phyloP scores from a whole-genome alignment of 305 asterid genomes.

The Ruellia speciosa region DNA sequence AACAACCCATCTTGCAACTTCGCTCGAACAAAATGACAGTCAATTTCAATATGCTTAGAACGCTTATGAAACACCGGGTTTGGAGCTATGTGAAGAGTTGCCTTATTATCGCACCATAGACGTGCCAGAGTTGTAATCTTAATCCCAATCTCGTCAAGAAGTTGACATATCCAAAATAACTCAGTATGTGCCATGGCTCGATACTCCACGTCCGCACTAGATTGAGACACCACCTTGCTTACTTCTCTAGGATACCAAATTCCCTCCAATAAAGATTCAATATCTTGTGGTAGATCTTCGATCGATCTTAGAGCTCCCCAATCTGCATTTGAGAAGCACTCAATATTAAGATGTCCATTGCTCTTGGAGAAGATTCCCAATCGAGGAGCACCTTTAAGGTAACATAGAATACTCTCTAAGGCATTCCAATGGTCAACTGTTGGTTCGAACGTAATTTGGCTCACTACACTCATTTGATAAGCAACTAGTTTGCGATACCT shows the following conservation, averaged over 20 bases:
- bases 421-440: too few species aligned
- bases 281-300: constrained; percentile 4
- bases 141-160: background rate
- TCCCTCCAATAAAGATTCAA: constrained; percentile 5
- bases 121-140: too few species aligned
- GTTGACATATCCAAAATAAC: background rate
- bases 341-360: constrained; percentile 15
- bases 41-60: background rate
- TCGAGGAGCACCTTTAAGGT: too few species aligned
- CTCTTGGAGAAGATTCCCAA: constrained; percentile 3
- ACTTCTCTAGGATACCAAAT: constrained; percentile 2
- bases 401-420: too few species aligned
- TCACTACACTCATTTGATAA: too few species aligned
- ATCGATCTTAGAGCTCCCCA: too few species aligned
- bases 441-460: too few species aligned
- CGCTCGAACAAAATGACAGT: constrained; percentile 3
- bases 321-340: background rate
- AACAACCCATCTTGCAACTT: background rate
- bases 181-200: background rate
- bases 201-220: constrained; percentile 4
- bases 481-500: background rate
- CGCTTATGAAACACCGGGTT: background rate
- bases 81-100: background rate
- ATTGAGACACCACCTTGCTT: constrained; percentile 7
- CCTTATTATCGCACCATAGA: background rate